Conservation (phyloP, 2,329 filamentous ascomycete species). For the Cadophora sp. region DNA sequence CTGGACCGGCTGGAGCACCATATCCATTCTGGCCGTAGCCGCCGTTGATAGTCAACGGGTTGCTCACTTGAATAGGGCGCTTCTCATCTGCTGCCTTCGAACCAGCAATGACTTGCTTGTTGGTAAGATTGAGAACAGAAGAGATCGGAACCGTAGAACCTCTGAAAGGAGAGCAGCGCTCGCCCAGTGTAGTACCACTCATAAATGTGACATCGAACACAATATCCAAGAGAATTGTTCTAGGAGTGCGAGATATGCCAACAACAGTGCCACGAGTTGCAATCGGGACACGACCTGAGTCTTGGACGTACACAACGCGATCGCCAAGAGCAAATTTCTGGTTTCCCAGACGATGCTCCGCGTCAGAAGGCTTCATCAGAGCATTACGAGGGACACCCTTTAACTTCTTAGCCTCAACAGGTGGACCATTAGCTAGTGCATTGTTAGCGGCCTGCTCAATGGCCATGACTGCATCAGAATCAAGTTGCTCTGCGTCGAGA, state of each 20-base stretch:
- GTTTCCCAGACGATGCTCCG: conserved; percentile 88
- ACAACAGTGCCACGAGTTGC: conserved; percentile 92
- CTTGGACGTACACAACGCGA: conserved; percentile 89
- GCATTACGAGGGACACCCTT: conserved; percentile 85
- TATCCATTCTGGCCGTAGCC: conserved; percentile 48
- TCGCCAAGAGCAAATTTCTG: conserved; percentile 88
- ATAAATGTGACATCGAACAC: conserved; percentile 96
- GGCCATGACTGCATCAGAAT: conserved; percentile 84
- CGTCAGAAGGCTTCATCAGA: conserved; percentile 90
- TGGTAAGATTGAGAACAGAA: conserved; percentile 86
- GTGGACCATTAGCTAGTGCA: conserved; percentile 57
- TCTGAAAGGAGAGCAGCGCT: conserved; percentile 90
- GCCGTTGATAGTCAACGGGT: conserved; percentile 57
- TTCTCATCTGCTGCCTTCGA: conserved; percentile 65
- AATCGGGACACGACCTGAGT: conserved; percentile 93
- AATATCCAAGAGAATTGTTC: conserved; percentile 83
- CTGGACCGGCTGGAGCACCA: conserved; percentile 59
- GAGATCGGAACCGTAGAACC: conserved; percentile 89
- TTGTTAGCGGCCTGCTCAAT: conserved; percentile 80
- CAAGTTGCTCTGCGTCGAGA: conserved; percentile 93
- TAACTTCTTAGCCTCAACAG: conserved; percentile 70
- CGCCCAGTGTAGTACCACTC: conserved; percentile 91
- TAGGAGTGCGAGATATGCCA: conserved; percentile 87
- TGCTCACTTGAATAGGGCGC: conserved; percentile 53
- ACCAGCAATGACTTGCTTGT: conserved; percentile 79